Percentiles rank a stretch among this genome's conserved stretches.
Conservation (phyloP, 768 basidiomycete species). For the Mycena latifolia region DNA sequence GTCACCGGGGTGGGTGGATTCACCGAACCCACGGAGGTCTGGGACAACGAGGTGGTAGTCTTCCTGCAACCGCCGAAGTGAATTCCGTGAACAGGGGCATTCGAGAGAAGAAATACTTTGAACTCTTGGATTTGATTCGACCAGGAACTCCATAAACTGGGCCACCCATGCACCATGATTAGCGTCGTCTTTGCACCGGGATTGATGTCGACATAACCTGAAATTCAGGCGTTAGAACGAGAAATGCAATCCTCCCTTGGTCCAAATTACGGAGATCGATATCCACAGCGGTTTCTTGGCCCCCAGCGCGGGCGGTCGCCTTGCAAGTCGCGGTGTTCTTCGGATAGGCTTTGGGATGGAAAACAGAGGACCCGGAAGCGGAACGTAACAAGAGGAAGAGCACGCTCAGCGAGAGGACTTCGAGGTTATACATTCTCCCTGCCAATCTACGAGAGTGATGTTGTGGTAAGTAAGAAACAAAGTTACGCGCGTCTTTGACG, state of each 20-base stretch:
- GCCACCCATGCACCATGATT: conserved; percentile 85
- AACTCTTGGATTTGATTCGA: conserved; percentile 77
- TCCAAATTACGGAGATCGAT: conserved; percentile 56
- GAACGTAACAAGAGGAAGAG: conserved; percentile 8
- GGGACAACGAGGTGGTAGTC: conserved; percentile 74
- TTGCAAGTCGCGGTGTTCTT: conserved; percentile 53
- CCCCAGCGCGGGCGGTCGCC: conserved; percentile 53
- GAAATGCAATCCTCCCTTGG: neutral
- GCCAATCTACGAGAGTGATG: no score
- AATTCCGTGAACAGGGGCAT: neutral
- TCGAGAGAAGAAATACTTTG: conserved; percentile 50
- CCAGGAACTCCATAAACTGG: conserved; percentile 83
- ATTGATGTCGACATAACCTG: conserved; percentile 74
- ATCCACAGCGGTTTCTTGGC: conserved; percentile 45
- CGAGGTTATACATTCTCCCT: conserved; percentile 5
- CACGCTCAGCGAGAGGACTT: conserved; percentile 10
- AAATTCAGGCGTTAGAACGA: neutral
- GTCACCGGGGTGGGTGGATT: conserved; percentile 75
- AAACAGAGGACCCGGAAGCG: conserved; percentile 34
- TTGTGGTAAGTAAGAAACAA: no score
- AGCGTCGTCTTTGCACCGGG: conserved; percentile 63
- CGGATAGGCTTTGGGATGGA: conserved; percentile 53
- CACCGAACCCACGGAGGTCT: conserved; percentile 78
- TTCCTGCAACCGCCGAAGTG: conserved; percentile 47
- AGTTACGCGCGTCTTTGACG: no score